phyloP scores from a whole-genome alignment of 1,284 basidiomycete species.

The Malassezia psittaci region DNA sequence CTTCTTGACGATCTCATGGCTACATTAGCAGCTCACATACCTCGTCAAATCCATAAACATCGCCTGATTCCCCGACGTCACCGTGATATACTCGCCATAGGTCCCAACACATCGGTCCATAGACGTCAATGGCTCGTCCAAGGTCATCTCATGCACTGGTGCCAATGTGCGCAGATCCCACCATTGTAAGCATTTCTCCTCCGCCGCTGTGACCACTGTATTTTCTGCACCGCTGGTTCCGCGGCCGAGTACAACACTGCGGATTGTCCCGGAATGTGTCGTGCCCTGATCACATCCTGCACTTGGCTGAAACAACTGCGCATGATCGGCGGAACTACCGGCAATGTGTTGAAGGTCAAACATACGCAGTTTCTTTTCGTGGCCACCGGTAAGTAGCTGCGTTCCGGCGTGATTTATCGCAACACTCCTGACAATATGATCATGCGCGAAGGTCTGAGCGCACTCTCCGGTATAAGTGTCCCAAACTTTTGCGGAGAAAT shows the following conservation, averaged over 20 bases:
- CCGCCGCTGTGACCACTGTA: constrained; percentile 70
- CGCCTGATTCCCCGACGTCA: constrained; percentile 83
- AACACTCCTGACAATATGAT: constrained; percentile 93
- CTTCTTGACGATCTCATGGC: constrained; percentile 22
- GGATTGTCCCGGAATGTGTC: constrained; percentile 73
- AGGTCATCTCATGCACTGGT: constrained; percentile 62
- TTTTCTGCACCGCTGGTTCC: constrained; percentile 53
- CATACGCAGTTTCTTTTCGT: constrained; percentile 93
- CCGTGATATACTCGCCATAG: constrained; percentile 71
- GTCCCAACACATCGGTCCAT: constrained; percentile 70
- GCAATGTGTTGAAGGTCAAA: constrained; percentile 60
- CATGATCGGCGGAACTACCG: constrained; percentile 58
- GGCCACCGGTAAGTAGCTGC: constrained; percentile 77
- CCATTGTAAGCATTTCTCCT: constrained; percentile 87
- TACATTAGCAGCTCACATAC: constrained; percentile 32
- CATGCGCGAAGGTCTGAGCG: constrained; percentile 87
- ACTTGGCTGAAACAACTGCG: constrained; percentile 58
- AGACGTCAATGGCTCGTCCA: constrained; percentile 72
- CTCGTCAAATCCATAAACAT: constrained; percentile 58
- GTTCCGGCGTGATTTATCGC: constrained; percentile 63
- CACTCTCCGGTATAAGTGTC: constrained; percentile 79
- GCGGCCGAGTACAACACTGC: constrained; percentile 78
- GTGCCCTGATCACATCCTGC: constrained; percentile 45
- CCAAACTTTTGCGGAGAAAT: constrained; percentile 99
- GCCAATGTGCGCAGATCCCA: constrained; percentile 80